Evolutionary conservation across 129 eudicot genomes (phyloP).

Genomic region (Ambrosia artemisiifolia): DNA sequence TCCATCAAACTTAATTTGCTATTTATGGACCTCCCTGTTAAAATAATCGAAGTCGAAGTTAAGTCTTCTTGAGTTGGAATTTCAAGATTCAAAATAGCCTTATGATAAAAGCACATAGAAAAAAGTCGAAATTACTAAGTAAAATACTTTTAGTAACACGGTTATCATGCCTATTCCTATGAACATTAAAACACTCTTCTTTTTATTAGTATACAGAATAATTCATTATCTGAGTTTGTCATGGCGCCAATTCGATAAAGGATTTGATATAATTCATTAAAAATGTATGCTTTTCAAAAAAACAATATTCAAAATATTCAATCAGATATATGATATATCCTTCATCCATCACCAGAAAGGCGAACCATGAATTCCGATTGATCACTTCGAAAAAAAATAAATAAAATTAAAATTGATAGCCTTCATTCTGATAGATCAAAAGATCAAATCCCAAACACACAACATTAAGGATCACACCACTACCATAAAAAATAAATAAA

Average conservation of each 20-base stretch:
- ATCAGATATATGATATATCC: not conserved
- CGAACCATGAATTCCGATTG: not conserved
- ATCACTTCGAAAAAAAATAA: not conserved
- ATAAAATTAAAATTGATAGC: not conserved
- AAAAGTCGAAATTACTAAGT: not conserved
- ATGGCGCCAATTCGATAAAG: not conserved
- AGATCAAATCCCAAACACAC: slow-evolving; percentile 10
- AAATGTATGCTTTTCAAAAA: not conserved
- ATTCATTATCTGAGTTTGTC: too few species aligned
- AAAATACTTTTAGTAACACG: too few species aligned
- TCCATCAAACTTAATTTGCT: slow-evolving; percentile 44
- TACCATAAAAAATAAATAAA: not conserved
- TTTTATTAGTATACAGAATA: not conserved
- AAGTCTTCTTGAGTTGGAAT: not conserved
- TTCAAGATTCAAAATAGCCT: too few species aligned
- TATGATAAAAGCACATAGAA: not conserved
- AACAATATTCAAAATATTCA: too few species aligned
- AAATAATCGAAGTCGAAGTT: slow-evolving; percentile 6
- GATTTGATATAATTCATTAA: not conserved
- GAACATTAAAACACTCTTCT: not conserved
- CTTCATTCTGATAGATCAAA: not conserved
- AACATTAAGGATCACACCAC: not conserved
- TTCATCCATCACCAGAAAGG: not conserved
- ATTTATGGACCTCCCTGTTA: slow-evolving; percentile 8
- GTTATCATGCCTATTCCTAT: slow-evolving; percentile 1